A percentile compares a stretch with the other conserved stretches of the same genome.
phyloP scores from a whole-genome alignment of 2,329 filamentous ascomycete species.

The Colletotrichum coccodes region DNA sequence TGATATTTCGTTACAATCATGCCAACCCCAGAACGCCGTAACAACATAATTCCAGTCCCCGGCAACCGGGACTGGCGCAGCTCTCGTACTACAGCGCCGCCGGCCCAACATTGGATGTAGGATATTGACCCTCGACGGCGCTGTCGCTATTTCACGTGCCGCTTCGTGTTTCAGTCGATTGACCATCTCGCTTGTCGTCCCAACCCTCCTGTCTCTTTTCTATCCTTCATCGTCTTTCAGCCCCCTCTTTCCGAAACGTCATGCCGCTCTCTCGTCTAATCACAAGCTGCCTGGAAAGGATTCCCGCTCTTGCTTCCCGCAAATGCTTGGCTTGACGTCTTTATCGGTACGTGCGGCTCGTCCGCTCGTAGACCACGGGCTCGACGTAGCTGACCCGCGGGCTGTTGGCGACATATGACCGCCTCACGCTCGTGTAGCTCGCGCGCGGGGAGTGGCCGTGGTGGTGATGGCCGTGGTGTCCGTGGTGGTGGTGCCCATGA shows the following conservation, averaged over 20 bases:
- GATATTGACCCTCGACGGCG: no score
- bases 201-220: background rate
- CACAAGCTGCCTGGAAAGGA: background rate
- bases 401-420: constrained; percentile 48
- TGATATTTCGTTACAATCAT: constrained; percentile 13
- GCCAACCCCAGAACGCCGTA: constrained; percentile 1
- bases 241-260: constrained; percentile 3
- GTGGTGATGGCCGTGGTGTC: constrained; percentile 47
- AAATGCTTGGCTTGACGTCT: background rate
- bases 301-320: constrained; percentile 8
- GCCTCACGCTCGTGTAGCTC: constrained; percentile 54
- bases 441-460: constrained; percentile 49
- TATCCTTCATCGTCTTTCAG: background rate
- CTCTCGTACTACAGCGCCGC: background rate
- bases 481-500: constrained; percentile 46
- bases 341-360: constrained; percentile 45
- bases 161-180: background rate
- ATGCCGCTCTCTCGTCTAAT: background rate
- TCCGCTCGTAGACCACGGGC: constrained; percentile 49
- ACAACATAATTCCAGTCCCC: constrained; percentile 13
- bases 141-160: background rate
- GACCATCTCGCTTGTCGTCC: constrained; percentile 2
- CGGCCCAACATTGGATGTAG: no score
- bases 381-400: constrained; percentile 54
- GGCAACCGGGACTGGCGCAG: no score